Conservation (phyloP, 805 yeast species). For the Ogataea philodendri region DNA sequence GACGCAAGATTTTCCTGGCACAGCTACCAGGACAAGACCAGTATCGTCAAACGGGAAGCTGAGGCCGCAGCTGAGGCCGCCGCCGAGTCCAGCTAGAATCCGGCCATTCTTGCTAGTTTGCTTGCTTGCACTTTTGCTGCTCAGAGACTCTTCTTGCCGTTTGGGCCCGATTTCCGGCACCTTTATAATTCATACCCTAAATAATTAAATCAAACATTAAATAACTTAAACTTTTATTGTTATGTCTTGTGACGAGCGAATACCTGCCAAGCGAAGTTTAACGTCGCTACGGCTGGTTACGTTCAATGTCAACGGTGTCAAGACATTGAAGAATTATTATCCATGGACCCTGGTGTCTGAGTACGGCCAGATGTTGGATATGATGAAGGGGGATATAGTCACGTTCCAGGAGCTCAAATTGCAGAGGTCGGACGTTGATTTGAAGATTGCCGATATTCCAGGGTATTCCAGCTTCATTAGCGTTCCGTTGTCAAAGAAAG, state of each 20-base stretch:
- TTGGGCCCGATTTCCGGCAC: conserved; percentile 1
- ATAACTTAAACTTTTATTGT: neutral
- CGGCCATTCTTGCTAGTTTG: conserved; percentile 1
- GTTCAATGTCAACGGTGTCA: conserved; percentile 82
- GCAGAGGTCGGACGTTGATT: conserved; percentile 46
- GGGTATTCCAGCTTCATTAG: conserved; percentile 67
- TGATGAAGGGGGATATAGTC: conserved; percentile 69
- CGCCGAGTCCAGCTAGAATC: too few species aligned
- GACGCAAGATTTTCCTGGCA: conserved; percentile 16
- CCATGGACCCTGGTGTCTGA: conserved; percentile 69
- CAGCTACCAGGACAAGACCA: conserved; percentile 14
- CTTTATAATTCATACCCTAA: conserved; percentile 3
- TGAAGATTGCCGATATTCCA: conserved; percentile 39
- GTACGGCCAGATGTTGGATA: conserved; percentile 46
- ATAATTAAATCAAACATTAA: neutral
- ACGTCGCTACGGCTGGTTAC: conserved; percentile 36
- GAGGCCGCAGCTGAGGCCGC: conserved; percentile 31
- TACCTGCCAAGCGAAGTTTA: conserved; percentile 13
- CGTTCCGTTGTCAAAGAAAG: conserved; percentile 65
- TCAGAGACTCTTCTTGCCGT: too few species aligned
- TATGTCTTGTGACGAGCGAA: conserved; percentile 5
- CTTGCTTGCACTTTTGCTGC: conserved; percentile 1
- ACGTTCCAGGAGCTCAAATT: conserved; percentile 85
- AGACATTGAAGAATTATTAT: conserved; percentile 74
- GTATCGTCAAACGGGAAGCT: conserved; percentile 32